Evolutionary conservation across 1,284 basidiomycete genomes (phyloP).

Genomic region (Tilletia setariae): DNA sequence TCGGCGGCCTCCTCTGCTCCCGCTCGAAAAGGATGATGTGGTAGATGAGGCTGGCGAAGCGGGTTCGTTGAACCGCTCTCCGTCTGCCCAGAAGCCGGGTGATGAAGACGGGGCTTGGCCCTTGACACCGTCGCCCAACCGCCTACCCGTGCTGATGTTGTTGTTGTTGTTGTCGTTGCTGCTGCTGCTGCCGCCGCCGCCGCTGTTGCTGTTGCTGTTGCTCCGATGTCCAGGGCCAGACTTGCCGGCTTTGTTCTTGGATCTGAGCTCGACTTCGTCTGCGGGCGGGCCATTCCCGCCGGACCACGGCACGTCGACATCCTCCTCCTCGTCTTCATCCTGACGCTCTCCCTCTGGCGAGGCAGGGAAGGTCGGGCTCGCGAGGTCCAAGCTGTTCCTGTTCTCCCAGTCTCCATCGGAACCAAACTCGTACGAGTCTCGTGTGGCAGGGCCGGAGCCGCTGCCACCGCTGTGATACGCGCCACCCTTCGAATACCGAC

Average conservation of each 20-base stretch:
- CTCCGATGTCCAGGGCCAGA: neutral
- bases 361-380: neutral
- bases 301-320: neutral
- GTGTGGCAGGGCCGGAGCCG: neutral
- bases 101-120: neutral
- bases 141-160: neutral
- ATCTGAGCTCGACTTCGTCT: neutral
- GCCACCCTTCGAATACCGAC: neutral
- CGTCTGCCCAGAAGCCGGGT: neutral
- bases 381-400: neutral
- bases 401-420: constrained; percentile 12
- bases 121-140: neutral
- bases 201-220: neutral
- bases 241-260: neutral
- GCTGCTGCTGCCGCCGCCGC: neutral
- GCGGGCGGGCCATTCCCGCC: neutral
- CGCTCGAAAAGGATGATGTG: neutral
- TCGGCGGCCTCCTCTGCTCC: neutral
- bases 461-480: neutral
- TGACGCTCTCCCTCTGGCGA: neutral
- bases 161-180: neutral
- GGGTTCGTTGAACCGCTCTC: neutral
- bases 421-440: neutral
- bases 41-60: neutral
- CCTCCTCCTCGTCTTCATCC: constrained; percentile 5